Percentiles rank a stretch among this genome's conserved stretches.
These are phyloP conservation scores for Phytophthora pini DNA, from an alignment of 352 stramenopile species.

Conservation along the genomic window DNA sequence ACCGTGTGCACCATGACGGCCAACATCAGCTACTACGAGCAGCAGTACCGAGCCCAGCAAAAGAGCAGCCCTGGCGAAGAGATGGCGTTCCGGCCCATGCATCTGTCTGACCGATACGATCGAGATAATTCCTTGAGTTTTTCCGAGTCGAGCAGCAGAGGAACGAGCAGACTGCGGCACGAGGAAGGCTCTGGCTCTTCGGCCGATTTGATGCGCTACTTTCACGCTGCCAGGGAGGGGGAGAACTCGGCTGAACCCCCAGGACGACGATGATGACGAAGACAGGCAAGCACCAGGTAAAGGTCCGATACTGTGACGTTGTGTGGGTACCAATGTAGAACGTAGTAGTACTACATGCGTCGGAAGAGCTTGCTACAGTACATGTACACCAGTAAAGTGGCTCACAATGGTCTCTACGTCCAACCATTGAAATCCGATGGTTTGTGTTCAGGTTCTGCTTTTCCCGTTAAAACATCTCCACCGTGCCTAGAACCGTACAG, in stretches of 20 bases:
- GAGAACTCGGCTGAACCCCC: conserved; percentile 16
- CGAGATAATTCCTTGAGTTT: conserved; percentile 34
- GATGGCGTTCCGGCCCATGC: conserved; percentile 34
- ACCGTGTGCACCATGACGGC: conserved; percentile 43
- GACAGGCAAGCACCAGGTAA: no score
- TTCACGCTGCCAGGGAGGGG: conserved; percentile 19
- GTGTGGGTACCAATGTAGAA: not conserved
- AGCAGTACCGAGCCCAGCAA: conserved; percentile 32
- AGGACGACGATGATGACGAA: conserved; percentile 1
- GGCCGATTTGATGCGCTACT: conserved; percentile 26
- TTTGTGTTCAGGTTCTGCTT: no score
- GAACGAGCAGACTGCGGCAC: conserved; percentile 16
- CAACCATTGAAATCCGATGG: no score
- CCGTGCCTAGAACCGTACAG: not conserved
- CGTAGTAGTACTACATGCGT: conserved; percentile 4
- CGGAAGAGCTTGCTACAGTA: conserved; percentile 19
- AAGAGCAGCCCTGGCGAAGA: conserved; percentile 36
- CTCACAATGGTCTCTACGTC: no score
- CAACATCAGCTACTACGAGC: conserved; percentile 46
- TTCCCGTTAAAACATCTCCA: no score
- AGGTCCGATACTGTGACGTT: no score
- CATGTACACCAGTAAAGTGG: not conserved
- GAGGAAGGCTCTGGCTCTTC: conserved; percentile 21
- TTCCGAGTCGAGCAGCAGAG: conserved; percentile 31
- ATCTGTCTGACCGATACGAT: conserved; percentile 29